Conservation (phyloP, 73 alveolate species). For the Tetrahymena malaccensis region DNA sequence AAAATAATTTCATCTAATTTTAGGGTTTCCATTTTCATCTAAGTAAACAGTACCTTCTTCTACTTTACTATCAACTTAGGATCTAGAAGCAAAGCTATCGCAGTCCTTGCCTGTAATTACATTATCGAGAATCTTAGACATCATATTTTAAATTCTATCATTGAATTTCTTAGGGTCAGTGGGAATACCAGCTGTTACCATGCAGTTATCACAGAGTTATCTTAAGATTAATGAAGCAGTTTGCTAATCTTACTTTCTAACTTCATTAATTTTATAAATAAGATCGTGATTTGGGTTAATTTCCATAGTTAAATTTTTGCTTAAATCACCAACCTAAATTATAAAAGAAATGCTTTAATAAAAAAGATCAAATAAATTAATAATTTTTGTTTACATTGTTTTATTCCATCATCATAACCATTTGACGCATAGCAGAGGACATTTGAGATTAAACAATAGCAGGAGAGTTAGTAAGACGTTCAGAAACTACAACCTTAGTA, state of each 20-base stretch:
- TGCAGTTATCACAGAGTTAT: slow-evolving; percentile 49
- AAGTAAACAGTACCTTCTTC: slow-evolving; percentile 23
- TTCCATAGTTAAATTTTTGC: slow-evolving; percentile 49
- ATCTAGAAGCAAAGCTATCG: neutral
- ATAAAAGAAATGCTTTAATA: neutral
- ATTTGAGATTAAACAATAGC: slow-evolving; percentile 56
- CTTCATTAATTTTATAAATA: slow-evolving; percentile 42
- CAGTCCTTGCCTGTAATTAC: slow-evolving; percentile 12
- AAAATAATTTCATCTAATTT: slow-evolving; percentile 6
- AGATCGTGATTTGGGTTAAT: slow-evolving; percentile 55
- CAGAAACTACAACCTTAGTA: slow-evolving; percentile 57
- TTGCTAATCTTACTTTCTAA: slow-evolving; percentile 49
- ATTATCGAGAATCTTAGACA: slow-evolving; percentile 12
- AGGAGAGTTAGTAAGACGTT: slow-evolving; percentile 63
- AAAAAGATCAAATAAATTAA: neutral
- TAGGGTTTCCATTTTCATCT: slow-evolving; percentile 34
- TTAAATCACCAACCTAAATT: neutral
- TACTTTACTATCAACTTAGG: neutral
- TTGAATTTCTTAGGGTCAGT: slow-evolving; percentile 18
- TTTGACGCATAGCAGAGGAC: slow-evolving; percentile 61
- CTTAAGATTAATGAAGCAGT: slow-evolving; percentile 41
- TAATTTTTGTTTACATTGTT: neutral
- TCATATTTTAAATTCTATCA: slow-evolving; percentile 40
- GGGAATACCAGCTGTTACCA: slow-evolving; percentile 39
- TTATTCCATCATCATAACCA: slow-evolving; percentile 57